Conservation (phyloP, 345 rosid species). For the Bruguiera sexangula region DNA sequence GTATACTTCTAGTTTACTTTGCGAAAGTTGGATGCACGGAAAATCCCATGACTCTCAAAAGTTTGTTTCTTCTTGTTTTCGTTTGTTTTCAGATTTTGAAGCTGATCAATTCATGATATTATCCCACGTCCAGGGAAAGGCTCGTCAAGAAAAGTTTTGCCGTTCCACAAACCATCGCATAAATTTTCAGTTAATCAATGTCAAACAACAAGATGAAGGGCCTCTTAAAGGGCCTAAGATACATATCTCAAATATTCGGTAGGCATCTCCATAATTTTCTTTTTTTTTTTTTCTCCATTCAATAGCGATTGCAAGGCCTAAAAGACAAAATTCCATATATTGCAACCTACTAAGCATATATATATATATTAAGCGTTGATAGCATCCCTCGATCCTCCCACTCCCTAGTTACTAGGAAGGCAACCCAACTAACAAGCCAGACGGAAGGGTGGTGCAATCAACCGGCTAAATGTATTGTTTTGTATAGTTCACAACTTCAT, state of each 20-base stretch:
- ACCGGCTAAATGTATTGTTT: not conserved
- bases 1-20: too few relatives aligned
- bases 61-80: not conserved
- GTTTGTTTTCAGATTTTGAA: not conserved
- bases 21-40: too few relatives aligned
- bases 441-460: too few relatives aligned
- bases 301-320: not conserved
- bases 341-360: too few relatives aligned
- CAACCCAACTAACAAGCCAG: too few relatives aligned
- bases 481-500: not conserved
- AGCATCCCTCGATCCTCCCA: not conserved
- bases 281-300: not conserved
- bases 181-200: constrained; percentile 20
- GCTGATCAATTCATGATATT: not conserved
- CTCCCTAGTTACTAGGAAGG: too few relatives aligned
- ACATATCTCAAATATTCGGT: constrained; percentile 82
- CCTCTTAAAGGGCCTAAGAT: constrained; percentile 67
- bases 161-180: not conserved
- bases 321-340: not conserved
- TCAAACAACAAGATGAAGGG: constrained; percentile 75
- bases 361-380: too few relatives aligned
- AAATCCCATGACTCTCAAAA: too few relatives aligned
- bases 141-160: not conserved
- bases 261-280: not conserved
- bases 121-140: not conserved